These are phyloP conservation scores for Pontederia paniculata DNA, from an alignment of 176 grass and related monocot genomes.

Conservation along the genomic window DNA sequence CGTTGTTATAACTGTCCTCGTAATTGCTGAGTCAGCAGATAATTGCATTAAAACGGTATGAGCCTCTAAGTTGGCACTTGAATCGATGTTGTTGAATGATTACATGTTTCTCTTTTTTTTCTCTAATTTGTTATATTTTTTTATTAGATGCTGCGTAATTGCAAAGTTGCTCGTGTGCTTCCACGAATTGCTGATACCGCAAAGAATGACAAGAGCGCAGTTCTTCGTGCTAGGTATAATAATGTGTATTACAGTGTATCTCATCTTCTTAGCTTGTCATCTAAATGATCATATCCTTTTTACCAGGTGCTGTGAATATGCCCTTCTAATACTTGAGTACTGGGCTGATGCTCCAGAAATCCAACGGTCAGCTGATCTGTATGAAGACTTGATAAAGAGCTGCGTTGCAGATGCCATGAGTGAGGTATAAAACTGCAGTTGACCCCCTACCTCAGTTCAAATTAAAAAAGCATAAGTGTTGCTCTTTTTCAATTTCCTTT, in stretches of 20 bases:
- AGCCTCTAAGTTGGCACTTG: not conserved
- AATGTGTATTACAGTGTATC: slow-evolving; percentile 5
- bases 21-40: slow-evolving; percentile 92
- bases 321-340: slow-evolving; percentile 81
- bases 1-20: slow-evolving; percentile 96
- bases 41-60: slow-evolving; percentile 98
- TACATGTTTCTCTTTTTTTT: slow-evolving; percentile 15
- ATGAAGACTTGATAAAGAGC: slow-evolving; percentile 93
- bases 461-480: not conserved
- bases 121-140: slow-evolving; percentile 12
- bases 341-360: slow-evolving; percentile 98
- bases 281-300: not conserved
- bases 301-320: slow-evolving; percentile 86
- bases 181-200: slow-evolving; percentile 64
- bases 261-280: not conserved
- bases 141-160: slow-evolving; percentile 69
- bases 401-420: slow-evolving; percentile 97
- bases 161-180: slow-evolving; percentile 85
- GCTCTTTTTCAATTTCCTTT: not conserved
- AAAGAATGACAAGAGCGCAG: slow-evolving; percentile 69
- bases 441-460: not conserved
- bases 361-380: slow-evolving; percentile 79
- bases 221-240: slow-evolving; percentile 80
- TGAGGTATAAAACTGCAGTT: slow-evolving; percentile 39
- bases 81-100: slow-evolving; percentile 12